phyloP scores from a whole-genome alignment of 163 green algal species.

The Chlorella variabilis region DNA sequence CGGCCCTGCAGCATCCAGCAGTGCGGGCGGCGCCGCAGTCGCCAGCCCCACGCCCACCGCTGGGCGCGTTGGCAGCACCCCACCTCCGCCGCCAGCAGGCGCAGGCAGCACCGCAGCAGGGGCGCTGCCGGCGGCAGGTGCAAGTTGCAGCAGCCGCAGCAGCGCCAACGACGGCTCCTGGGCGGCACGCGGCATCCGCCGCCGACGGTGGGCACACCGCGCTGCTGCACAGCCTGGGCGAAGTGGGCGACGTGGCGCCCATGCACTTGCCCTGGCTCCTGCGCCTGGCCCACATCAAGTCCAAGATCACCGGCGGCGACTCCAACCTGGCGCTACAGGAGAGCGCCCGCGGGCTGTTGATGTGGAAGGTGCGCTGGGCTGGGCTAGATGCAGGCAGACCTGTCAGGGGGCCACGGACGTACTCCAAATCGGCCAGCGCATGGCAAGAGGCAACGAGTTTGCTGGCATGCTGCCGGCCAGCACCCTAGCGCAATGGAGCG shows the following conservation, averaged over 20 bases:
- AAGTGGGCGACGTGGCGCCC: conserved; percentile 73
- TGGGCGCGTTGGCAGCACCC: no score
- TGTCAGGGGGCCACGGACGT: no score
- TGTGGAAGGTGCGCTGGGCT: conserved; percentile 63
- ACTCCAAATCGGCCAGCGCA: no score
- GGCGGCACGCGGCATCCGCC: neutral
- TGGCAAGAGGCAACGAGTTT: no score
- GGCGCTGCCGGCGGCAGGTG: no score
- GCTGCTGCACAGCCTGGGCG: conserved; percentile 76
- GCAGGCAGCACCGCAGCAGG: neutral
- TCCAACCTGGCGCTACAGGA: conserved; percentile 58
- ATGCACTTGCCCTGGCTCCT: conserved; percentile 79
- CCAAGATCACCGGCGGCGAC: conserved; percentile 37
- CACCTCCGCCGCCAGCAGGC: neutral
- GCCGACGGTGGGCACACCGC: conserved; percentile 50
- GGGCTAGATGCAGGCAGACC: neutral
- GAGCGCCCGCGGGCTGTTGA: conserved; percentile 66
- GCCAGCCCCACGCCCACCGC: no score
- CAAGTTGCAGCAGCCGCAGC: neutral
- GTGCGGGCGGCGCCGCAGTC: no score
- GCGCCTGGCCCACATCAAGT: conserved; percentile 74
- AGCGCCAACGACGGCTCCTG: neutral
- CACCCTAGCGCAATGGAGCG: no score
- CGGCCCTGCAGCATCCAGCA: no score
- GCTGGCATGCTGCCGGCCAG: no score